Evolutionary conservation across 208 protist species (phyloP).

Genomic region (Crithidia expoeki): DNA sequence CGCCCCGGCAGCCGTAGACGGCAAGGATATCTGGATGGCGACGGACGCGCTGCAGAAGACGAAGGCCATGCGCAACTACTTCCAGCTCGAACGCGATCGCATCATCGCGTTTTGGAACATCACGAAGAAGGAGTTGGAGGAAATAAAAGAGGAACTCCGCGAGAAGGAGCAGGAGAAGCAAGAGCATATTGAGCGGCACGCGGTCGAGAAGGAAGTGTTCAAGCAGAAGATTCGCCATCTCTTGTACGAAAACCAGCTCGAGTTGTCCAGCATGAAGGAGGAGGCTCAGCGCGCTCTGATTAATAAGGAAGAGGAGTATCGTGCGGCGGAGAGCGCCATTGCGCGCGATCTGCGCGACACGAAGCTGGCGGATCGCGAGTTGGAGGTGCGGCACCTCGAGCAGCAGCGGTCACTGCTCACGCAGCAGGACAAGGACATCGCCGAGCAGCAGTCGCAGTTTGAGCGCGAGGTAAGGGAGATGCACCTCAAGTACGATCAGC

Average conservation of each 20-base stretch:
- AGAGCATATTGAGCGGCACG: constrained; percentile 93
- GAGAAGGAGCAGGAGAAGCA: constrained; percentile 94
- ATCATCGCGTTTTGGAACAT: constrained; percentile 97
- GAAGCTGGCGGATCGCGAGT: constrained; percentile 88
- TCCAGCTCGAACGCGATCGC: constrained; percentile 96
- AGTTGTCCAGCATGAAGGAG: constrained; percentile 87
- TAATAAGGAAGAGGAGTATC: constrained; percentile 91
- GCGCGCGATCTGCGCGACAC: constrained; percentile 83
- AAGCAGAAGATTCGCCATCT: constrained; percentile 98
- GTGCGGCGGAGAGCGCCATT: constrained; percentile 78
- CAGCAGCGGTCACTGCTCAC: constrained; percentile 73
- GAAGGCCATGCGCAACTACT: constrained; percentile 96
- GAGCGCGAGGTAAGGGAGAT: constrained; percentile 94
- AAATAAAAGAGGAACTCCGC: constrained; percentile 72
- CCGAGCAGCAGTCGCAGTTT: constrained; percentile 87
- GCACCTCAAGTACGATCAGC: constrained; percentile 95
- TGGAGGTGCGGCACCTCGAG: constrained; percentile 89
- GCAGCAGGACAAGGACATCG: constrained; percentile 86
- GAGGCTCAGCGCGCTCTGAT: constrained; percentile 90
- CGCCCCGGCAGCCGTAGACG: constrained; percentile 48
- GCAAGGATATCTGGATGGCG: constrained; percentile 83
- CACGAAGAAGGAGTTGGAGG: constrained; percentile 93
- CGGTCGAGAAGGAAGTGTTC: constrained; percentile 96
- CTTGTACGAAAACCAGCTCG: constrained; percentile 96
- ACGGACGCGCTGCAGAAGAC: constrained; percentile 93